Conservation (phyloP, 148 eudicot species). For the Euryodendron excelsum region DNA sequence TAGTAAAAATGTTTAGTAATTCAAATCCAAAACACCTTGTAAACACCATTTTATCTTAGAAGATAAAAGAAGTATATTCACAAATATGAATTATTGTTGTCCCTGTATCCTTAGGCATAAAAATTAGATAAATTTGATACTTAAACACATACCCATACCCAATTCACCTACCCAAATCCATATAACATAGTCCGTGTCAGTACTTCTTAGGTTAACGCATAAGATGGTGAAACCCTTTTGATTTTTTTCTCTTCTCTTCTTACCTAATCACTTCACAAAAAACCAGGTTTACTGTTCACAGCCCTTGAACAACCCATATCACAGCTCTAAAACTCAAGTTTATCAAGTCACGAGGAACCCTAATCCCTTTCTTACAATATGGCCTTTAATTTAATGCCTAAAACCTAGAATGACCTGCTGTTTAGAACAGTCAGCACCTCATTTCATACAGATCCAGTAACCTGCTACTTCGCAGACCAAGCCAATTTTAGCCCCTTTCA, state of each 20-base stretch:
- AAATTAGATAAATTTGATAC: no score
- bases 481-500: not conserved
- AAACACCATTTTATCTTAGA: no score
- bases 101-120: no score
- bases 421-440: not conserved
- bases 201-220: no score
- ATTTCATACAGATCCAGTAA: not conserved
- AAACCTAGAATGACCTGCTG: not conserved
- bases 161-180: no score
- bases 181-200: no score
- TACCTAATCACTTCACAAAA: not conserved
- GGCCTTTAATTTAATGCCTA: not conserved
- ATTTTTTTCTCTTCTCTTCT: not conserved
- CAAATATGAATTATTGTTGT: no score
- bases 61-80: no score
- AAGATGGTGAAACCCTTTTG: not conserved
- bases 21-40: no score
- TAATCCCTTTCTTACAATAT: not conserved
- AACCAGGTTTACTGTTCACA: not conserved
- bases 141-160: no score
- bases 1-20: no score
- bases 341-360: not conserved
- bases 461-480: not conserved
- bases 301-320: not conserved
- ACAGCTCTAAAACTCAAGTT: not conserved